These are phyloP conservation scores for Flaveria bidentis DNA, from an alignment of 129 eudicot species.

Conservation along the genomic window DNA sequence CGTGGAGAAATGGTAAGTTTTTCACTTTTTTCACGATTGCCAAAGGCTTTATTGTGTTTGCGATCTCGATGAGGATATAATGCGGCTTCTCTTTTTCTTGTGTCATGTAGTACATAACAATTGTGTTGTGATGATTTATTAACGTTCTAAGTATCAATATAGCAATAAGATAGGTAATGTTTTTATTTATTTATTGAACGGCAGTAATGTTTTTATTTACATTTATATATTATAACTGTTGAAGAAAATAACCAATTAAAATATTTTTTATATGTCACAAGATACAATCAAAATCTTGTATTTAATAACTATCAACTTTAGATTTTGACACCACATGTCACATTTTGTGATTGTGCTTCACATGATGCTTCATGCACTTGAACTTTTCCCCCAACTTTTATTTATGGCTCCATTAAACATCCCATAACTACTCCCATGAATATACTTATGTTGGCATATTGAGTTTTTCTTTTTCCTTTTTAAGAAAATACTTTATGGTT, in stretches of 20 bases:
- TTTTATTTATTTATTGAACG: too few relatives aligned
- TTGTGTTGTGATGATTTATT: too few relatives aligned
- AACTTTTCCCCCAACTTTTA: slow-evolving; percentile 28
- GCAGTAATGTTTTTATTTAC: background rate
- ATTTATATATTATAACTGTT: background rate
- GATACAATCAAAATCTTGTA: slow-evolving; percentile 32
- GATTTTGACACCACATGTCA: slow-evolving; percentile 20
- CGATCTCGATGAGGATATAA: slow-evolving; percentile 39
- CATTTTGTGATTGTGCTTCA: slow-evolving; percentile 28
- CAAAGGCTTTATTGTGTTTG: slow-evolving; percentile 36
- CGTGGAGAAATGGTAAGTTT: slow-evolving; percentile 18
- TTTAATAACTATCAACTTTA: slow-evolving; percentile 20
- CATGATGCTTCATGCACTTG: slow-evolving; percentile 30
- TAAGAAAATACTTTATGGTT: too few relatives aligned
- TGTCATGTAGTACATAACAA: background rate
- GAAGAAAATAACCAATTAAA: background rate
- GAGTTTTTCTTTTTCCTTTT: too few relatives aligned
- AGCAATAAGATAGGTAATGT: too few relatives aligned
- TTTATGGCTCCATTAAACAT: background rate
- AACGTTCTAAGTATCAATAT: too few relatives aligned
- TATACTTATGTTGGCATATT: too few relatives aligned
- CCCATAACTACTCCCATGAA: too few relatives aligned
- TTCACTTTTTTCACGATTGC: slow-evolving; percentile 19
- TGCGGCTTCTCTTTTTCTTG: slow-evolving; percentile 38
- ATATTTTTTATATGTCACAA: background rate